These are phyloP conservation scores for Chrysoporthe puriensis DNA, from an alignment of 2,329 filamentous ascomycete genomes.

Conservation along the genomic window DNA sequence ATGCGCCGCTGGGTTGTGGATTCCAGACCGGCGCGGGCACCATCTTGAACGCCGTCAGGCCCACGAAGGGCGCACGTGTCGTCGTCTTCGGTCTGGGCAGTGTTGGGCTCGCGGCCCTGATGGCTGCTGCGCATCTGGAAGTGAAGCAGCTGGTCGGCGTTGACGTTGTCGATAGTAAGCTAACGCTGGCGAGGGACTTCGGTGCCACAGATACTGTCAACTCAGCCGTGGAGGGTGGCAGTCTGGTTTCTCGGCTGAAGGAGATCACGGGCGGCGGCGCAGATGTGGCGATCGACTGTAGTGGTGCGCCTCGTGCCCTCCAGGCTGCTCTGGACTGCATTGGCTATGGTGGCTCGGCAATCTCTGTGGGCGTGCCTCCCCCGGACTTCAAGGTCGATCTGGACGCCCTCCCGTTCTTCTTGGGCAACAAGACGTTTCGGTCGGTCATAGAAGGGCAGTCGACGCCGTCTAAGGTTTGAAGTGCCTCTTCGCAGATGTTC, in stretches of 20 bases:
- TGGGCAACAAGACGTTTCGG: conserved; percentile 37
- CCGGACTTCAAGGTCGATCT: conserved; percentile 34
- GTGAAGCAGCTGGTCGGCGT: conserved; percentile 47
- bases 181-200: conserved; percentile 47
- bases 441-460: conserved; percentile 40
- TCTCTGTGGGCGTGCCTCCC: conserved; percentile 40
- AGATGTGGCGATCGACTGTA: conserved; percentile 38
- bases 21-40: conserved; percentile 49
- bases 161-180: conserved; percentile 46
- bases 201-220: conserved; percentile 49
- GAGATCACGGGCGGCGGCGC: conserved; percentile 36
- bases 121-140: conserved; percentile 40
- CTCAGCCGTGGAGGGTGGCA: conserved; percentile 32
- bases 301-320: conserved; percentile 36
- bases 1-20: conserved; percentile 47
- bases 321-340: conserved; percentile 37
- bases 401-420: conserved; percentile 34
- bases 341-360: conserved; percentile 37
- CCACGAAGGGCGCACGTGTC: conserved; percentile 35
- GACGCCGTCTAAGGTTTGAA: conserved; percentile 33
- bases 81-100: conserved; percentile 45
- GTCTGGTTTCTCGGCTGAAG: conserved; percentile 37
- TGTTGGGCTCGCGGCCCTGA: conserved; percentile 45
- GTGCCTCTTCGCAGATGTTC: neutral
- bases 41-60: conserved; percentile 42